A percentile compares a stretch with the other conserved stretches of the same genome.
Evolutionary conservation across 306 rosid species (phyloP).

Genomic region (Quercus agrifolia): DNA sequence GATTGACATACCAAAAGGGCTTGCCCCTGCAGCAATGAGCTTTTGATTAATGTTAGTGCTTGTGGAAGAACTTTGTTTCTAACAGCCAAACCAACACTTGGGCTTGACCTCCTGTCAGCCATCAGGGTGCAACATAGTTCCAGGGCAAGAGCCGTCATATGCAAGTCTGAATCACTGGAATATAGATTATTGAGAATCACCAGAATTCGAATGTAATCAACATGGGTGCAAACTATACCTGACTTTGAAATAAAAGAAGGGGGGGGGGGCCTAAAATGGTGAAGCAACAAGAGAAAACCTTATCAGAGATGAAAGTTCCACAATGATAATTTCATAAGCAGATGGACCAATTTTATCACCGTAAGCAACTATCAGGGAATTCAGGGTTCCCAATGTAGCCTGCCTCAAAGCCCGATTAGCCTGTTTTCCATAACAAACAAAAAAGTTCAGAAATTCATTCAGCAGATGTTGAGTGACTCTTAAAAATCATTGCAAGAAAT

Average conservation of each 20-base stretch:
- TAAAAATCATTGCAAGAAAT: background rate
- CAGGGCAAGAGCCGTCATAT: slow-evolving; percentile 98
- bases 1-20: slow-evolving; percentile 70
- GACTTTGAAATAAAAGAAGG: background rate
- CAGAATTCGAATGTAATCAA: slow-evolving; percentile 18
- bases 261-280: background rate
- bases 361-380: slow-evolving; percentile 90
- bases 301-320: slow-evolving; percentile 82
- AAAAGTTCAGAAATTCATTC: slow-evolving; percentile 12
- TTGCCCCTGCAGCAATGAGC: slow-evolving; percentile 97
- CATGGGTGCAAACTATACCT: background rate
- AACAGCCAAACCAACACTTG: slow-evolving; percentile 84
- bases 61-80: slow-evolving; percentile 98
- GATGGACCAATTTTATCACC: slow-evolving; percentile 92
- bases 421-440: slow-evolving; percentile 46
- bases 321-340: slow-evolving; percentile 93
- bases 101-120: slow-evolving; percentile 93
- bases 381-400: slow-evolving; percentile 92
- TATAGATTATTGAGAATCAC: slow-evolving; percentile 15
- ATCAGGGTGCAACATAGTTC: slow-evolving; percentile 95
- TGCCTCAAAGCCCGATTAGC: slow-evolving; percentile 97
- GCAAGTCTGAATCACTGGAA: slow-evolving; percentile 97
- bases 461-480: background rate
- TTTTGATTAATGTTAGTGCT: slow-evolving; percentile 82
- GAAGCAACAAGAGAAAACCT: slow-evolving; percentile 51